Conservation (phyloP, 257 asterid species). For the Solanum chmielewskii region DNA sequence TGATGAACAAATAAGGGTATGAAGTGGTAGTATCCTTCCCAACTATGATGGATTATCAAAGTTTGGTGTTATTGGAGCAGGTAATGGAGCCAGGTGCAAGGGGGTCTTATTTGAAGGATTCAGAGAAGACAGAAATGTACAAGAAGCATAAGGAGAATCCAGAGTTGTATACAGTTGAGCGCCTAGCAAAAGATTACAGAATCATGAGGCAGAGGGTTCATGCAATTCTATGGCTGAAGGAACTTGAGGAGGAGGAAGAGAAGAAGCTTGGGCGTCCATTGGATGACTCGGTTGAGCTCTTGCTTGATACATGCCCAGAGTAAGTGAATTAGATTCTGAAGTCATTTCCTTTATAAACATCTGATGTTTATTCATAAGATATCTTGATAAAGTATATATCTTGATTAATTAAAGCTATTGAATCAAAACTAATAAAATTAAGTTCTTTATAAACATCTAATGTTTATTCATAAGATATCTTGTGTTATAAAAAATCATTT, state of each 20-base stretch:
- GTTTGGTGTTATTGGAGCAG: conserved; percentile 21
- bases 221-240: conserved; percentile 82
- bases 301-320: conserved; percentile 86
- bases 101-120: conserved; percentile 72
- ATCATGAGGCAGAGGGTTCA: conserved; percentile 97
- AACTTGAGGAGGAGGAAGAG: conserved; percentile 76
- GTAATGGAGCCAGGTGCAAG: conserved; percentile 93
- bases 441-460: too few relatives aligned
- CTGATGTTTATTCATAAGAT: too few relatives aligned
- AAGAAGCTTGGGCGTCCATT: conserved; percentile 63
- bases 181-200: conserved; percentile 81
- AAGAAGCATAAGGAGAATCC: conserved; percentile 88
- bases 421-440: neutral
- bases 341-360: neutral
- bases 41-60: neutral
- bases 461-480: too few relatives aligned
- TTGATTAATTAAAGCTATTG: neutral
- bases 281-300: conserved; percentile 63
- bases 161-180: conserved; percentile 72
- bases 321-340: conserved; percentile 22
- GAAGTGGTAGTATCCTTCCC: neutral
- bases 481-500: too few relatives aligned
- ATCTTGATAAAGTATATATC: too few relatives aligned
- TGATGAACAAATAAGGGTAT: neutral
- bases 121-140: conserved; percentile 82